Evolutionary conservation across 306 rosid genomes (phyloP), one percentile per base, ranked within the genome.

Genomic region (Cucurbita moschata): DNA sequence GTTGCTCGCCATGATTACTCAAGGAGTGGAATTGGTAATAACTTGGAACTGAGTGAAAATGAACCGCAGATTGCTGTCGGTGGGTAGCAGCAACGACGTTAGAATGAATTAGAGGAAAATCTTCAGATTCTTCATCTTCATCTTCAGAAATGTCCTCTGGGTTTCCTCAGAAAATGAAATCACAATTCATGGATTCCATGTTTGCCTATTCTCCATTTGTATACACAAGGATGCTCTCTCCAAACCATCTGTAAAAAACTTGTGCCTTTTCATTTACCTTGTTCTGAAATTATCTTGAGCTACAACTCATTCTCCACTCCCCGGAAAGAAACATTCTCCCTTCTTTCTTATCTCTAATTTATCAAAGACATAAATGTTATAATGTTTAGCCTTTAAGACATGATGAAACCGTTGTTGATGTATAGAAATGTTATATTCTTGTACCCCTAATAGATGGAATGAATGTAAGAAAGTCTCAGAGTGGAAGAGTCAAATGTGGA

Each of bases 1-100:
- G 84, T 83, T 14, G 80, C 73, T 4, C 76, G 13, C 6, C 55
- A 67, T 67, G 55, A 67, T n/a, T 18, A 10, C 44, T 10, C 16
- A 7, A 19, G 52, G 9, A 65, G 12, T 65, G 72, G 53, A 65
- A 21, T 42, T 65, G 37, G 72, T 5, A 65, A 21, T 43, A 42
- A 18, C 72, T 65, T 44, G 72, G 72, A 43, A 65, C 11, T 65
- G 52, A 19, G 5, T 63, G 70, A 63, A n/a, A 63, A 40, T 63
- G 70, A 63, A 65, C 7, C 10, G 71, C 71, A 43, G 70, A 63
- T 39, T 8, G 50, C 4, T 37, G 16, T 16, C 10, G 13, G 44
- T 63, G 70, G 70, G 14, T 13, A 8, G 50, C 70, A 10, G 4
- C 50, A 46, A 2, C 10, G 14, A 16, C n/a, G 15, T 39, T 63